Percentiles rank a stretch among this genome's conserved stretches.
Conservation (phyloP, 306 rosid genomes). For the Rosa multiflora region DNA sequence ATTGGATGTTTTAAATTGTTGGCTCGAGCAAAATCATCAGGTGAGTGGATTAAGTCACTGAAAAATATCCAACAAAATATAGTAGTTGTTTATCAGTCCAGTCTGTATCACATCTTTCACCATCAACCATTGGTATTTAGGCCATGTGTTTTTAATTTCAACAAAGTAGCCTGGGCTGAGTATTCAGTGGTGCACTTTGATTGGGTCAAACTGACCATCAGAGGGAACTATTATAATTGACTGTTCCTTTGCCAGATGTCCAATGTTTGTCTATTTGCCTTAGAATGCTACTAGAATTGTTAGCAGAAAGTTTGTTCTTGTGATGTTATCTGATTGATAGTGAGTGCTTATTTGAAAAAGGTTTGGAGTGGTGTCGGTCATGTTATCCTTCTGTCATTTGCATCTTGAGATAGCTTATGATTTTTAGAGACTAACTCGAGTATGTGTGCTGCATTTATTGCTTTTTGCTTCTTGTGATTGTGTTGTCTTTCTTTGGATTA, state of each 20-base stretch:
- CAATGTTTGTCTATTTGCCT: neutral
- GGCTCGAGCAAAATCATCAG: neutral
- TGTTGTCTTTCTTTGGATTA: neutral
- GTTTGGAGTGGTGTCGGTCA: neutral
- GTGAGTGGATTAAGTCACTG: neutral
- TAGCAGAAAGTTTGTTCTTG: neutral
- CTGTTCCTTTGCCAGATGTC: neutral
- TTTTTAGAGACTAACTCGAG: neutral
- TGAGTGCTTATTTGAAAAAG: neutral
- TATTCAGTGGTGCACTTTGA: neutral
- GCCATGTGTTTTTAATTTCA: neutral
- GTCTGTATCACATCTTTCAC: neutral
- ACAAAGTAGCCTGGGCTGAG: neutral
- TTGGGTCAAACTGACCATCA: neutral
- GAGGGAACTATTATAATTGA: neutral
- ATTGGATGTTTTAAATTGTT: neutral
- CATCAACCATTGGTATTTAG: neutral
- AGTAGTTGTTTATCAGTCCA: neutral
- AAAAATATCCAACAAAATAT: neutral
- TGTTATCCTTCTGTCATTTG: conserved; percentile 1
- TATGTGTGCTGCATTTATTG: neutral
- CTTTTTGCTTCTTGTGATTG: neutral
- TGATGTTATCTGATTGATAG: neutral
- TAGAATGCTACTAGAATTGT: neutral
- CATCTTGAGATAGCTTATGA: neutral